A percentile compares a stretch with the other conserved stretches of the same genome.
Evolutionary conservation across 352 stramenopile species (phyloP).

Genomic region (Pythium plurisporium): DNA sequence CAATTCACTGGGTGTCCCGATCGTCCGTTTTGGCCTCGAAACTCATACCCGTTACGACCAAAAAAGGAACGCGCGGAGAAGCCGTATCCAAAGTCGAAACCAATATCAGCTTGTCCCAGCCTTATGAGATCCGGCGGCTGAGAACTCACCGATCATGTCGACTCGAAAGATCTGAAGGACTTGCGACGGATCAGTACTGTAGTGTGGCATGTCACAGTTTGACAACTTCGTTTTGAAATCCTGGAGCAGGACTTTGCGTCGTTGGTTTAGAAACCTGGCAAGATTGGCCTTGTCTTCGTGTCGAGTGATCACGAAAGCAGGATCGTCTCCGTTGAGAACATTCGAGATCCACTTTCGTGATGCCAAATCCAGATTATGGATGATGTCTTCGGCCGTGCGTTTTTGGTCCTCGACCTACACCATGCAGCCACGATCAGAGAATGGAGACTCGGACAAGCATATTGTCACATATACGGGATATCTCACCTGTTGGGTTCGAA

Average conservation of each 20-base stretch:
- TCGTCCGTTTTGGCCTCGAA: background rate
- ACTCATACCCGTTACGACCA: background rate
- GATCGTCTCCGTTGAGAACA: constrained; percentile 21
- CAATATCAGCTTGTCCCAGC: background rate
- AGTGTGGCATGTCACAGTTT: background rate
- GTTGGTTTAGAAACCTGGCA: constrained; percentile 37
- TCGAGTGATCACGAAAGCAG: constrained; percentile 9
- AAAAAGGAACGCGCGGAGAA: background rate
- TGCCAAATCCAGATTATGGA: constrained; percentile 52
- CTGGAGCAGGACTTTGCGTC: constrained; percentile 35
- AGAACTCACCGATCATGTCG: background rate
- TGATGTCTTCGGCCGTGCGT: constrained; percentile 26
- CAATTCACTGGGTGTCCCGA: no score
- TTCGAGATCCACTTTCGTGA: constrained; percentile 55
- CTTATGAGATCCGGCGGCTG: background rate
- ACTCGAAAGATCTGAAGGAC: constrained; percentile 1
- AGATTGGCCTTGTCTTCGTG: constrained; percentile 12
- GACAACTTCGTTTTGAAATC: constrained; percentile 23
- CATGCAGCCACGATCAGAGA: background rate
- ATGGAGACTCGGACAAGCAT: background rate
- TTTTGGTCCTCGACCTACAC: constrained; percentile 24
- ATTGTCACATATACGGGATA: no score
- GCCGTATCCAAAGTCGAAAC: background rate
- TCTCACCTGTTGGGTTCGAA: no score
- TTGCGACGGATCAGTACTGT: background rate